Base-by-base conservation (phyloP, 179 eudicot species). In the Patellifolia procumbens region DNA sequence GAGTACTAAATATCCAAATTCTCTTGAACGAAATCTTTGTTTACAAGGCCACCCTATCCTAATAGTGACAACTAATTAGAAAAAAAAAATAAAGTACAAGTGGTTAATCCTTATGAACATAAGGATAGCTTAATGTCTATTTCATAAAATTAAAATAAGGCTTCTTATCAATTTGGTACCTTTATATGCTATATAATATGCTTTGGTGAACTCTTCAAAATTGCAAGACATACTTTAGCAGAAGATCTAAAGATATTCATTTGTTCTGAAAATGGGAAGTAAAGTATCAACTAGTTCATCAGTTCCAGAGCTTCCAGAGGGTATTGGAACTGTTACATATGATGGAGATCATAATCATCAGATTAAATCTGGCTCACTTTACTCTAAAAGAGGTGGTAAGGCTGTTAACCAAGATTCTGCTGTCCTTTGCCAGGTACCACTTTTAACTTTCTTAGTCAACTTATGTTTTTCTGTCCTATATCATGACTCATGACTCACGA, bases 401-500 rank as follows among this genome's bases (percentile, higher is more conserved):
- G 35, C 34, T 13, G 78, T 78, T 8, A 81, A 77, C 59, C 81
- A 78, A 26, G 84, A 81, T 53, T 53, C 76, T 51, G 81, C 78
- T 26, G 78, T 78, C 34, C 59, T 81, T 58, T 62, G 62, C 53
- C 75, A 78, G 81, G 84, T 81, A 81, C 22, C 16, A 26, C 7
- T 29, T 28, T 29, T 29, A 8, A 20, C 1, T 2, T 31, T 53
- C 26, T n/a, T 55, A 11, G 68, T 24, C 29, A 43, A 13, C 58
- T 43, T 12, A 0, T 73, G 52, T 39, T 19, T 3, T n/a, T 64
- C 13, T 35, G 16, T 64, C 22, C 19, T 7, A 31, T 62, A n/a
- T 62, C 13, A 28, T n/a, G n/a, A n/a, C n/a, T n/a, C n/a, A n/a
- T n/a, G n/a, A n/a, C n/a, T n/a, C n/a, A n/a, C n/a, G n/a, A n/a